Conservation (phyloP, 768 basidiomycete species). For the Grammothele lineata region DNA sequence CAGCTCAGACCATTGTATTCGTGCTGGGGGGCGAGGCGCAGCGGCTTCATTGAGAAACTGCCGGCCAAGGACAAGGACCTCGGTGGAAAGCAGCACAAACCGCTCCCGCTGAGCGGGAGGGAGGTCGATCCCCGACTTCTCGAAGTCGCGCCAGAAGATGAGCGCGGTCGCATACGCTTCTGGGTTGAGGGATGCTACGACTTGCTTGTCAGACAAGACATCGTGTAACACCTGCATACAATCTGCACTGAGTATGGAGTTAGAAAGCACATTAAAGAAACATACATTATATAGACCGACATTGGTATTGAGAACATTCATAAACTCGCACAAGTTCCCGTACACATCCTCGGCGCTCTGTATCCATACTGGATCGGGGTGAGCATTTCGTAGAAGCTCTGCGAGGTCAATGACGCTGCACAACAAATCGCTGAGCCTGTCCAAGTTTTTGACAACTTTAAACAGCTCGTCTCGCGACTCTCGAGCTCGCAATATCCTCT, state of each 20-base stretch:
- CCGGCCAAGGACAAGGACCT: conserved; percentile 83
- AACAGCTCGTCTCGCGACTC: conserved; percentile 71
- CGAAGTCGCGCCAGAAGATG: conserved; percentile 96
- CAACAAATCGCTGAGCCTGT: conserved; percentile 91
- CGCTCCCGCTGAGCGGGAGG: conserved; percentile 69
- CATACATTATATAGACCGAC: conserved; percentile 85
- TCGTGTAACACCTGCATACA: conserved; percentile 57
- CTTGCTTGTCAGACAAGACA: conserved; percentile 63
- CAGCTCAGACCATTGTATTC: conserved; percentile 66
- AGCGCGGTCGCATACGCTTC: conserved; percentile 86
- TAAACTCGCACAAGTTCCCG: conserved; percentile 90
- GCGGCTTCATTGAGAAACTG: conserved; percentile 73
- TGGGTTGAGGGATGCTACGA: conserved; percentile 60
- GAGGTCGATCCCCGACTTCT: conserved; percentile 92
- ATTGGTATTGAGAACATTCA: conserved; percentile 96
- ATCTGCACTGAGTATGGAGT: neutral
- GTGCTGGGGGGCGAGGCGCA: conserved; percentile 58
- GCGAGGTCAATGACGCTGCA: conserved; percentile 97
- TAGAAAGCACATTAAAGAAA: conserved; percentile 6
- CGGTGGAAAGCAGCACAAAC: conserved; percentile 88
- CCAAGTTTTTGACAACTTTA: conserved; percentile 92
- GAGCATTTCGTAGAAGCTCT: conserved; percentile 89
- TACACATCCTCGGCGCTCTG: conserved; percentile 83
- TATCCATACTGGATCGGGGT: conserved; percentile 84
- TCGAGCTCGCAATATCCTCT: conserved; percentile 73